These are phyloP conservation scores for Aspergillus piperis DNA, from an alignment of 2,329 filamentous ascomycete genomes.

Conservation along the genomic window DNA sequence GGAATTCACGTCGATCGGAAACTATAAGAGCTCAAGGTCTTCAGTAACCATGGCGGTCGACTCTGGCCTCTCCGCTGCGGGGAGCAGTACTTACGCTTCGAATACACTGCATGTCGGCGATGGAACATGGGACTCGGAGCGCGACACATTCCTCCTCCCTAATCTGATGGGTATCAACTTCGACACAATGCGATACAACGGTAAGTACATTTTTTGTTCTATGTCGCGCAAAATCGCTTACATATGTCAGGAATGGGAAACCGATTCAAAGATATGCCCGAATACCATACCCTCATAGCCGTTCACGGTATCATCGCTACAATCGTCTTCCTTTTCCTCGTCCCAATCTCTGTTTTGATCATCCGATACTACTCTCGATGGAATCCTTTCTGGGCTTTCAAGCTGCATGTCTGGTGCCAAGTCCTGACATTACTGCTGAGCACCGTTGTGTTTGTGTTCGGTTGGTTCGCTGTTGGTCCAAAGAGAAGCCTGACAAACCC, in stretches of 20 bases:
- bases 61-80: constrained; percentile 55
- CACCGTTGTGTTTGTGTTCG: constrained; percentile 63
- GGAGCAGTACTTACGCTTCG: constrained; percentile 63
- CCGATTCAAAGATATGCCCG: constrained; percentile 60
- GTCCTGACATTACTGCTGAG: constrained; percentile 60
- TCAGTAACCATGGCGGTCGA: constrained; percentile 33
- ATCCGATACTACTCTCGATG: constrained; percentile 61
- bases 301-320: constrained; percentile 63
- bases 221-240: constrained; percentile 8
- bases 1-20: constrained; percentile 1
- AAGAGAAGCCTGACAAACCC: constrained; percentile 63
- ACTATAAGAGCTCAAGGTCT: constrained; percentile 3
- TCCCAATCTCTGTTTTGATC: constrained; percentile 61
- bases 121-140: constrained; percentile 64
- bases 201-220: constrained; percentile 40
- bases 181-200: constrained; percentile 68
- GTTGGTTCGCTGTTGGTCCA: constrained; percentile 65
- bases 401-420: constrained; percentile 65
- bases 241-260: constrained; percentile 62
- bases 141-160: constrained; percentile 65
- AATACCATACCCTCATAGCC: constrained; percentile 60
- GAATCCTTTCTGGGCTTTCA: constrained; percentile 57
- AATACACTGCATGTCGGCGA: constrained; percentile 65
- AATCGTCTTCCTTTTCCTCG: constrained; percentile 62
- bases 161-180: constrained; percentile 67